Percentiles rank a stretch among this genome's conserved stretches.
Conservation (phyloP, 129 eudicot species). For the Erigeron canadensis region DNA sequence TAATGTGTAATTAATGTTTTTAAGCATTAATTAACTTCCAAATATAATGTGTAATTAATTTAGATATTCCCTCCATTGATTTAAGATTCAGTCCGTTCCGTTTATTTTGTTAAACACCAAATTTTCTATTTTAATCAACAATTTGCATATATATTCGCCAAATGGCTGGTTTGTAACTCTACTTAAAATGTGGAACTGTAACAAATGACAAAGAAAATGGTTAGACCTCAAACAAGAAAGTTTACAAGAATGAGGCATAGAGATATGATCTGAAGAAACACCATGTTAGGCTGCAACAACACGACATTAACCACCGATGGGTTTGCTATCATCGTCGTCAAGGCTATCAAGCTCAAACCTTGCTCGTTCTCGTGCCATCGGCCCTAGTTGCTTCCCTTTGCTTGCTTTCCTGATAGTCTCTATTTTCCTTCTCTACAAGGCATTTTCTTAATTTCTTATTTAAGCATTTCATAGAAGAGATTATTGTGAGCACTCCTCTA, state of each 20-base stretch:
- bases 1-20: no score
- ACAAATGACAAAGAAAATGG: constrained; percentile 19
- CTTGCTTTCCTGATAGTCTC: constrained; percentile 35
- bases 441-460: neutral
- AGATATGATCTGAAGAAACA: constrained; percentile 27
- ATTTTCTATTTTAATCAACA: no score
- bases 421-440: constrained; percentile 41
- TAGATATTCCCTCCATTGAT: no score
- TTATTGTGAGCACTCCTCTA: neutral
- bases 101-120: no score
- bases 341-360: constrained; percentile 22
- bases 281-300: constrained; percentile 13
- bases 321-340: constrained; percentile 24
- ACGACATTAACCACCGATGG: constrained; percentile 25
- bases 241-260: constrained; percentile 20
- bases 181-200: constrained; percentile 24
- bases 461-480: neutral
- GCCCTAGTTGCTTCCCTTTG: constrained; percentile 34
- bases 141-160: no score
- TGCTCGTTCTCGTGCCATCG: constrained; percentile 20
- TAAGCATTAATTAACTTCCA: no score
- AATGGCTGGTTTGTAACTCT: constrained; percentile 23
- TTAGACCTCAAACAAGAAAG: constrained; percentile 25
- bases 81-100: no score
- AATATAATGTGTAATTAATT: no score